Percentiles rank a stretch among this genome's conserved stretches.
phyloP scores from a whole-genome alignment of 805 yeast genomes.

The Metschnikowia cubensis region DNA sequence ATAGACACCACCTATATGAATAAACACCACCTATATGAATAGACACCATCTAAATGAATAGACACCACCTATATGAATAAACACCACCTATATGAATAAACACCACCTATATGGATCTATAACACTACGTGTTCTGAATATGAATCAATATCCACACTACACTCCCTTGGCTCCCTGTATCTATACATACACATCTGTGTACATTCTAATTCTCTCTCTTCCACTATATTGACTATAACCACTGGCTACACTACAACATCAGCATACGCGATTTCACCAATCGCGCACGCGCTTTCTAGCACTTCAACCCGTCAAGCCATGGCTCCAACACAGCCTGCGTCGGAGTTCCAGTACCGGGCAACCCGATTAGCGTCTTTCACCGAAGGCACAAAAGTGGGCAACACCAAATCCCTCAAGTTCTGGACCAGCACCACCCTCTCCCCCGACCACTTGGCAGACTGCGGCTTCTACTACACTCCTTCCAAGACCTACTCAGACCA shows the following conservation, averaged over 20 bases:
- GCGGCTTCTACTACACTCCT: constrained; percentile 62
- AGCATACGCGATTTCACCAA: neutral
- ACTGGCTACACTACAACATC: neutral
- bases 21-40: too few relatives aligned
- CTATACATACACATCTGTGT: neutral
- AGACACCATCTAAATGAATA: too few relatives aligned
- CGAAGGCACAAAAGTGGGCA: constrained; percentile 19
- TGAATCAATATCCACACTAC: constrained; percentile 1
- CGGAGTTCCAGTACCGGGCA: constrained; percentile 20
- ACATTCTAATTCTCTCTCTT: too few relatives aligned
- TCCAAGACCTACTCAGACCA: constrained; percentile 43
- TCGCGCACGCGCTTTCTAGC: neutral
- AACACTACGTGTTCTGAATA: neutral
- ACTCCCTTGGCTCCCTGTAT: neutral
- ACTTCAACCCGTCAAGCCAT: neutral
- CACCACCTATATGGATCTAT: too few relatives aligned
- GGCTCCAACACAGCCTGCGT: constrained; percentile 1
- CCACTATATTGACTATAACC: too few relatives aligned
- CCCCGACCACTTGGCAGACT: constrained; percentile 43
- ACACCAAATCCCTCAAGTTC: constrained; percentile 18
- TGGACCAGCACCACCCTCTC: constrained; percentile 23
- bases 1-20: too few relatives aligned
- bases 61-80: too few relatives aligned
- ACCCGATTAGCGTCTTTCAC: constrained; percentile 23
- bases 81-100: too few relatives aligned